Evolutionary conservation across 1,284 basidiomycete species (phyloP), one percentile per base, ranked within the genome.

Genomic region (Ceratobasidium sp.): DNA sequence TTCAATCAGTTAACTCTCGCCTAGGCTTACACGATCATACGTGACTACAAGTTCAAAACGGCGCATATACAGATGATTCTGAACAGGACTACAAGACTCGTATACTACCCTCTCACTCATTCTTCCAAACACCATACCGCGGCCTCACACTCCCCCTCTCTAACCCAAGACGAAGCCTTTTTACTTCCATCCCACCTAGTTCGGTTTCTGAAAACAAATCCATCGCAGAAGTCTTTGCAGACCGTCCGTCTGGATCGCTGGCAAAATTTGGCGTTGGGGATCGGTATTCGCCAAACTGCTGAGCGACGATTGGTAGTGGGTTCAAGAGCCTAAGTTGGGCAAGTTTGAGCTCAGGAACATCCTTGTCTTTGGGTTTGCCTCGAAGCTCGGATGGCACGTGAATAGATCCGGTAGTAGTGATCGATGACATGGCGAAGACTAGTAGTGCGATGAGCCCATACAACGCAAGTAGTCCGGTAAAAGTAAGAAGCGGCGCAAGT

Each of bases 61-160:
- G n/a, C n/a, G n/a, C n/a, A n/a, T n/a, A n/a, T n/a, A n/a, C n/a
- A n/a, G n/a, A n/a, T n/a, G n/a, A n/a, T n/a, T n/a, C n/a, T n/a
- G n/a, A n/a, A n/a, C n/a, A n/a, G n/a, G n/a, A n/a, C n/a, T n/a
- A n/a, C n/a, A n/a, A n/a, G n/a, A n/a, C n/a, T n/a, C n/a, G n/a
- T n/a, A n/a, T n/a, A n/a, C n/a, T n/a, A n/a, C n/a, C n/a, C 55
- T 20, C 7, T 64, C 39, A 64, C 42, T 64, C 66, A 26, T 23
- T 15, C 23, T 44, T 51, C 66, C 66, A 68, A 68, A 68, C 46
- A 13, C 66, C 66, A 51, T 68, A 68, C n/a, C 66, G 42, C 3
- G 66, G 66, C 26, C 66, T 10, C 13, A 7, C 28, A 18, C 3
- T 68, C 15, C 23, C 28, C 15, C 12, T 33, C 44, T 68, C 66